Base-by-base conservation (phyloP, 495 filamentous ascomycete species). In the Trichocladium uniseriatum region DNA sequence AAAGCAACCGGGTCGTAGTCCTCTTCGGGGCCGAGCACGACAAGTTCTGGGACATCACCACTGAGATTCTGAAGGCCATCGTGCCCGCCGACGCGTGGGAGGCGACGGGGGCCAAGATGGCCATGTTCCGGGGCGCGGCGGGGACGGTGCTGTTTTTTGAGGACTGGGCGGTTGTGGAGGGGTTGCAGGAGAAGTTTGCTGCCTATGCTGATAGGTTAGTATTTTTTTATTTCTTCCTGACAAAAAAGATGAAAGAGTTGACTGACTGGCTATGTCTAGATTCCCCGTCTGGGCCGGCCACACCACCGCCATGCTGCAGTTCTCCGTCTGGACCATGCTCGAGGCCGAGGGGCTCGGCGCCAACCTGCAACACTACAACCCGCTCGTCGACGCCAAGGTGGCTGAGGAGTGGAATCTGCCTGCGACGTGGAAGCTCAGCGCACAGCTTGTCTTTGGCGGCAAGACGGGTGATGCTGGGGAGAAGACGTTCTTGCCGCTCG, bases 361-460 rank as follows among this genome's bases (percentile, higher is more conserved):
- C 61, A 87, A 80, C 69, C 72, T 89, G 5, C 84, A 89, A 71
- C 84, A 87, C 64, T 86, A 86, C 70, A 83, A 82, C 73, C 75
- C 82, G 1, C 57, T 84, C 41, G 64, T 86, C 44, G 80, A 84
- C 65, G 68, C 59, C 37, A 74, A 74, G 65, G 77, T 80, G 11
- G 57, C 63, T 24, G 63, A 69, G 48, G 57, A 73, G 45, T 87
- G 82, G 82, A 72, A 71, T 14, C 54, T 86, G 14, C 76, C 79
- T 32, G 43, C 55, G 24, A 71, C 69, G 43, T 89, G 83, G 83
- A 72, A 71, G 51, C 62, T 85, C 39, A 71, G 68, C 43, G 73
- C 77, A 19, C 77, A 82, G 68, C 59, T 84, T 52, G 78, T 82
- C 38, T 80, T 84, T 61, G 82, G 82, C 41, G 76, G 75, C 42